Percentiles rank a stretch among this genome's conserved stretches.
These are phyloP conservation scores for Candida insectalens DNA, from an alignment of 805 yeast genomes.

Conservation along the genomic window DNA sequence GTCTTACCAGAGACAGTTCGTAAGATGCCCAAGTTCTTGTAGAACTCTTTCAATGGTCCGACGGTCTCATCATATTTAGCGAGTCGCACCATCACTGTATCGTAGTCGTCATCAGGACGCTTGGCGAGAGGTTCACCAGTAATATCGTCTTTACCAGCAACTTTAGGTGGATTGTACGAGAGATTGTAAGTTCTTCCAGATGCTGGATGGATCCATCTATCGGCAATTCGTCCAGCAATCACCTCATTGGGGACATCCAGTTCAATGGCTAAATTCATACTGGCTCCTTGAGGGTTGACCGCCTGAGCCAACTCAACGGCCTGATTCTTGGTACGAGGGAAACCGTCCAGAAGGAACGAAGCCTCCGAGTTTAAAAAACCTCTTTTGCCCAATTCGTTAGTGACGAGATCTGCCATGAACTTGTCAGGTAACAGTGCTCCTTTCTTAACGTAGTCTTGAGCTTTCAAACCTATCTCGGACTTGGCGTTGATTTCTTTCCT, in stretches of 20 bases:
- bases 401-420: slow-evolving; percentile 51
- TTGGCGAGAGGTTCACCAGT: slow-evolving; percentile 82
- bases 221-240: slow-evolving; percentile 71
- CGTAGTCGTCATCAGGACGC: slow-evolving; percentile 76
- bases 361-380: slow-evolving; percentile 34
- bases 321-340: slow-evolving; percentile 74
- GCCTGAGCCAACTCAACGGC: slow-evolving; percentile 48
- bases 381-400: slow-evolving; percentile 32
- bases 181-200: slow-evolving; percentile 84
- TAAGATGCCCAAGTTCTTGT: slow-evolving; percentile 38
- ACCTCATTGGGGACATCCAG: slow-evolving; percentile 80
- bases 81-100: slow-evolving; percentile 58
- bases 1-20: slow-evolving; percentile 62
- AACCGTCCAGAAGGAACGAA: slow-evolving; percentile 83
- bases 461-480: slow-evolving; percentile 46
- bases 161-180: slow-evolving; percentile 83
- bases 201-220: slow-evolving; percentile 74
- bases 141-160: slow-evolving; percentile 71
- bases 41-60: slow-evolving; percentile 58
- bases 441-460: slow-evolving; percentile 41
- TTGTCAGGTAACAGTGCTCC: slow-evolving; percentile 74
- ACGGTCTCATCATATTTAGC: slow-evolving; percentile 50
- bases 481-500: slow-evolving; percentile 52
- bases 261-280: slow-evolving; percentile 72
- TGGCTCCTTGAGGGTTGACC: slow-evolving; percentile 28